Evolutionary conservation across 805 yeast genomes (phyloP).

Genomic region (Metschnikowia gelsemii): DNA sequence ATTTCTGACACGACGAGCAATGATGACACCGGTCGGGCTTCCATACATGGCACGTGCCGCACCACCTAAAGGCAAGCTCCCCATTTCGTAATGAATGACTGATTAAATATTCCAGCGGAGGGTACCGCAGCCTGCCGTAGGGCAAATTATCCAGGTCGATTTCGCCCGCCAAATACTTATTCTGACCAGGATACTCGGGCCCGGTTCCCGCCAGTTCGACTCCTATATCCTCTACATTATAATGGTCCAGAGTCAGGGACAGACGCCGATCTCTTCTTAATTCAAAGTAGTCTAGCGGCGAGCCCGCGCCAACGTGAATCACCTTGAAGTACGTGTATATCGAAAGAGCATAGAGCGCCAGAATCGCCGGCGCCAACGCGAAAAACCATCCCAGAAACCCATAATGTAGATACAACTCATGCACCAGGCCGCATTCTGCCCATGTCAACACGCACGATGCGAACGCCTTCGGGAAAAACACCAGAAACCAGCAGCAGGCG

Average conservation of each 20-base stretch:
- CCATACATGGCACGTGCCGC: conserved; percentile 54
- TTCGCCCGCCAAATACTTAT: background rate
- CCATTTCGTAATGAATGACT: conserved; percentile 47
- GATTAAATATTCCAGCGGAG: conserved; percentile 37
- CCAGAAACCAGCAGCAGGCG: conserved; percentile 38
- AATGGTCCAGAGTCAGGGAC: conserved; percentile 19
- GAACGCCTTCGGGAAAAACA: conserved; percentile 49
- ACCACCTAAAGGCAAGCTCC: conserved; percentile 56
- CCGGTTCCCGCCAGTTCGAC: too few species aligned
- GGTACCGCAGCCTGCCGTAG: conserved; percentile 14
- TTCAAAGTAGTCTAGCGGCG: conserved; percentile 57
- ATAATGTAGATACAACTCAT: conserved; percentile 26
- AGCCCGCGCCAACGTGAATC: conserved; percentile 59
- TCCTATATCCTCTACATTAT: conserved; percentile 2
- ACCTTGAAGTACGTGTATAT: conserved; percentile 54
- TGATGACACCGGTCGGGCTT: conserved; percentile 62
- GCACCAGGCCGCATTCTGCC: conserved; percentile 43
- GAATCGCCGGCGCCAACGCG: conserved; percentile 17
- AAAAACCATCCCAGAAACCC: conserved; percentile 10
- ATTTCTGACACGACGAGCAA: conserved; percentile 48
- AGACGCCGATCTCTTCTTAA: conserved; percentile 29
- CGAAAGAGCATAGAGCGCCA: conserved; percentile 34
- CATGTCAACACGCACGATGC: conserved; percentile 46
- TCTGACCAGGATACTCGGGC: too few species aligned
- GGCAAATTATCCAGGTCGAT: background rate